A percentile compares a stretch with the other conserved stretches of the same genome.
These are phyloP conservation scores for Pseudoscleropodium purum DNA, from an alignment of 225 moss, liverwort and hornwort species.

Conservation along the genomic window DNA sequence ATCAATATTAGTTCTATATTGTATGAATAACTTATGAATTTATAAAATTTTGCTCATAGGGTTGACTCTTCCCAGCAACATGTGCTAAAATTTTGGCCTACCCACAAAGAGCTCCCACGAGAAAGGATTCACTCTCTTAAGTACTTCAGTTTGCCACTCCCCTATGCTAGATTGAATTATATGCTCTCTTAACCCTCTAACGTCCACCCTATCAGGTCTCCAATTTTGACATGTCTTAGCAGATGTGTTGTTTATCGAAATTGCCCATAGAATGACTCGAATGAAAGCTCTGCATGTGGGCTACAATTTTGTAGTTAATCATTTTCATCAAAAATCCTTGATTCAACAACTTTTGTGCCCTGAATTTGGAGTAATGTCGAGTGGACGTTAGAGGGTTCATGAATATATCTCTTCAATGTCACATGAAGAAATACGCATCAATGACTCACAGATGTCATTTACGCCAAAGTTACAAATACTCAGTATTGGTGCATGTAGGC, in stretches of 20 bases:
- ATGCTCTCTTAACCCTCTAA: neutral
- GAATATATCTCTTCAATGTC: neutral
- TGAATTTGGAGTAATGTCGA: neutral
- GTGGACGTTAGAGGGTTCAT: neutral
- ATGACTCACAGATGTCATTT: neutral
- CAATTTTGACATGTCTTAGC: neutral
- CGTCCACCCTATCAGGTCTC: neutral
- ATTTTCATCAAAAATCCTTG: neutral
- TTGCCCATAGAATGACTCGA: neutral
- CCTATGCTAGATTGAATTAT: neutral
- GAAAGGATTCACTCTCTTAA: neutral
- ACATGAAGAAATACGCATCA: neutral
- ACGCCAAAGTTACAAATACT: neutral
- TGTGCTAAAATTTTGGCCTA: neutral
- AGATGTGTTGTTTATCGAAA: neutral
- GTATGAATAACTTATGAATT: neutral
- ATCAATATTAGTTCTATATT: neutral
- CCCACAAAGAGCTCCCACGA: neutral
- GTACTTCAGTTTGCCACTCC: neutral
- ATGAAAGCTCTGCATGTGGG: neutral
- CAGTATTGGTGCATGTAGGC: constrained; percentile 28
- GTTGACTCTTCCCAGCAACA: neutral
- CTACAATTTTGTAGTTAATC: neutral
- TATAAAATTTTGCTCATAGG: neutral
- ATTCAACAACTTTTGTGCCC: neutral